Evolutionary conservation across 345 rosid genomes (phyloP), one percentile per base, ranked within the genome.

Genomic region (Cardiospermum halicacabum): DNA sequence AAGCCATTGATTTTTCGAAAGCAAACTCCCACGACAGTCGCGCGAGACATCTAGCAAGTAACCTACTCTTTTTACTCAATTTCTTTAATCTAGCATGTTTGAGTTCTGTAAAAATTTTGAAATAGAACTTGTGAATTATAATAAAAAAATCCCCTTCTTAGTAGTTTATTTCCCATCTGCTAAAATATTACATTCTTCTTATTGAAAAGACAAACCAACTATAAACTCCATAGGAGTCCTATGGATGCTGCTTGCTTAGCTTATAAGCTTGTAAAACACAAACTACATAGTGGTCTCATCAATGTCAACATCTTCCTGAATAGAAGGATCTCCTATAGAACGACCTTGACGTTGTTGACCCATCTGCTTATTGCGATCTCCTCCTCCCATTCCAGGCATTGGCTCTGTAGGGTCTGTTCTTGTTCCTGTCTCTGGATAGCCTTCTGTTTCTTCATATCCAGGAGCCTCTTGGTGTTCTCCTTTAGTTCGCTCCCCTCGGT

Each of bases 1-100:
- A 9, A 91, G 90, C 74, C 95, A 88, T 69, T 94, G 65, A 68
- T 65, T 53, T 30, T 31, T 5, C 12, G 43, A 1, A 40, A 25
- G 30, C 40, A 47, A 16, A 39, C 2, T n/a, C 30, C 7, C 15
- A 21, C 10, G 25, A 11, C 42, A 5, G 16, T 5, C 32, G 10
- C 8, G 34, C 50, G n/a, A 22, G 51, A 36, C 21, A 16, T 22
- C 18, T 22, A 16, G 3, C 51, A 3, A 18, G 32, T 15, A 12
- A 53, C 9, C 1, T 19, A 12, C n/a, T 24, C 13, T 22, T 21
- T n/a, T 51, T 27, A 51, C n/a, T 21, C 16, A 25, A 51, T 3
- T 19, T 19, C 27, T 7, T n/a, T 3, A 7, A 11, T 12, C 2
- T 13, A 30, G 48, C 18, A 7, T 42, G 21, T 43, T 11, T 21